phyloP scores from a whole-genome alignment of 2,329 filamentous ascomycete genomes.

The Xylaria arbuscula region DNA sequence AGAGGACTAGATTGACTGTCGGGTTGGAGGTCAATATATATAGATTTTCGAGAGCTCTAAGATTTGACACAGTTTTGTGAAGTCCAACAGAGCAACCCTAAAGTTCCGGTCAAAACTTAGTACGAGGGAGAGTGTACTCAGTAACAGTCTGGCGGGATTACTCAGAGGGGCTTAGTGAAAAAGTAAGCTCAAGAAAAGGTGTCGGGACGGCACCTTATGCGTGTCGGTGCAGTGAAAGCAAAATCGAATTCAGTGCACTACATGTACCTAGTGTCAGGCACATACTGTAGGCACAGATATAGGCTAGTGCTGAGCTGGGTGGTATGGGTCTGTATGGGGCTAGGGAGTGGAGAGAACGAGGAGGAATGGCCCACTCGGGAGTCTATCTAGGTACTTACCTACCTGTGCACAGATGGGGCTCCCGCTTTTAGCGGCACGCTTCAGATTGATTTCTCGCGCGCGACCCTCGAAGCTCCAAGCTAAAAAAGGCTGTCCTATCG shows the following conservation, averaged over 20 bases:
- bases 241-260: neutral
- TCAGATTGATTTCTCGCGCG: slow-evolving; percentile 19
- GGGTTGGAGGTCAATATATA: no score
- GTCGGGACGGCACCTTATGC: neutral
- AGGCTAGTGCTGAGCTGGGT: neutral
- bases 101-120: no score
- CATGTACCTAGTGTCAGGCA: neutral
- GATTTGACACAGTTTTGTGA: no score
- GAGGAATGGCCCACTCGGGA: slow-evolving; percentile 19
- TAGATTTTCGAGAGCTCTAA: no score
- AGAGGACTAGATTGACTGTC: no score
- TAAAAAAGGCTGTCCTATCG: slow-evolving; percentile 27
- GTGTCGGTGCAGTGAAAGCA: neutral
- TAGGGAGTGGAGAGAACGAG: slow-evolving; percentile 13
- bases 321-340: slow-evolving; percentile 5
- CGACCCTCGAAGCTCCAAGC: slow-evolving; percentile 4
- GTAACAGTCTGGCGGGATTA: no score
- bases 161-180: no score
- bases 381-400: slow-evolving; percentile 25
- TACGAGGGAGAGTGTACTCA: no score
- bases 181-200: no score
- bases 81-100: no score
- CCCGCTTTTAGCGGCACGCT: slow-evolving; percentile 41
- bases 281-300: neutral
- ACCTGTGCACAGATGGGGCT: slow-evolving; percentile 32